A percentile compares a stretch with the other conserved stretches of the same genome.
Conservation (phyloP, 176 grass and related monocot species). For the Ananas comosus region DNA sequence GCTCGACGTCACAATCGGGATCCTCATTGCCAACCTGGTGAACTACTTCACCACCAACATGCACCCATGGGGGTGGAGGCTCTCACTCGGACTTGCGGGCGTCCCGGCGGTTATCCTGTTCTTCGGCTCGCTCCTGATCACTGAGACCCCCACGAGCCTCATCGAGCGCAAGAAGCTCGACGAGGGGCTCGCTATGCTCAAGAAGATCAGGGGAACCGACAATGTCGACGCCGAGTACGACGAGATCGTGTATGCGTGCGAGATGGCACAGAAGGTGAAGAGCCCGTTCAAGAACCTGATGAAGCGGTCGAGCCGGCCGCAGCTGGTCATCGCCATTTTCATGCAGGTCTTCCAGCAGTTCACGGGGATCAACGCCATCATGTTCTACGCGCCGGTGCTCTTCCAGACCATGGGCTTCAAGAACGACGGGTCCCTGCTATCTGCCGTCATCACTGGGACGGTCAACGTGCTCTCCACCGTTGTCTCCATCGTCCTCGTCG, state of each 20-base stretch:
- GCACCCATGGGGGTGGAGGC: conserved; percentile 46
- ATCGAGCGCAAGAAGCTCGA: conserved; percentile 29
- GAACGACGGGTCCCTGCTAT: conserved; percentile 34
- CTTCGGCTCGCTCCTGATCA: conserved; percentile 37
- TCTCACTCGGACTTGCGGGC: conserved; percentile 39
- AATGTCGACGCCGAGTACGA: conserved; percentile 38
- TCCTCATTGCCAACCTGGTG: conserved; percentile 52
- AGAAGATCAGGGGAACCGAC: conserved; percentile 36
- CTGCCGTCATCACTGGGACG: conserved; percentile 37
- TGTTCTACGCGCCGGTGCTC: conserved; percentile 68
- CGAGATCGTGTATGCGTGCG: conserved; percentile 36
- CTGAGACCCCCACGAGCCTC: conserved; percentile 60
- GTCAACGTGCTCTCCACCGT: conserved; percentile 50
- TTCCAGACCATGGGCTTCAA: conserved; percentile 62
- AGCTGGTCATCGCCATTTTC: conserved; percentile 47
- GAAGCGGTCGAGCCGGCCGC: conserved; percentile 30
- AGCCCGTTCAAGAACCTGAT: conserved; percentile 34
- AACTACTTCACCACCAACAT: conserved; percentile 36
- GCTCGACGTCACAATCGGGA: conserved; percentile 55
- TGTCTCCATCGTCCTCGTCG: conserved; percentile 37
- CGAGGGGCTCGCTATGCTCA: conserved; percentile 16
- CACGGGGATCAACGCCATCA: conserved; percentile 70
- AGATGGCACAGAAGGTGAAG: conserved; percentile 22
- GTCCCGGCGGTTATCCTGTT: conserved; percentile 26
- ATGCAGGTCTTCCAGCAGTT: conserved; percentile 76